Evolutionary conservation across 2,329 filamentous ascomycete genomes (phyloP).

Genomic region (Penicillium expansum): DNA sequence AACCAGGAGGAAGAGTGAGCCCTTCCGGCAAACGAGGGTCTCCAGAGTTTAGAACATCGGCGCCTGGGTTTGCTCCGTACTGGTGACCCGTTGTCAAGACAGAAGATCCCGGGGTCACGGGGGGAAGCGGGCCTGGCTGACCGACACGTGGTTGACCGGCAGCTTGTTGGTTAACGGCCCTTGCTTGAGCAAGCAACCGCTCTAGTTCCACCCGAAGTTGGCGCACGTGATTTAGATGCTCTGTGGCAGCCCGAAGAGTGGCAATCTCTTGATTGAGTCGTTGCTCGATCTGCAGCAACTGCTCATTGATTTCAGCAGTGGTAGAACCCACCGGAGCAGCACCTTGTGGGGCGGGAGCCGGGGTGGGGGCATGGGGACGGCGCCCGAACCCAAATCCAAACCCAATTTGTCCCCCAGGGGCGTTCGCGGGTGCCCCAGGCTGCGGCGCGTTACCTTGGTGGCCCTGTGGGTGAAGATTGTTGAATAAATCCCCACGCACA

Average conservation of each 20-base stretch:
- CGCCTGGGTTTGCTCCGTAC: conserved; percentile 29
- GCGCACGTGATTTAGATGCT: conserved; percentile 67
- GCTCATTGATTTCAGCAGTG: conserved; percentile 49
- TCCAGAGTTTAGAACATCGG: conserved; percentile 39
- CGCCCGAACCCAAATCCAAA: conserved; percentile 44
- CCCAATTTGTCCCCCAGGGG: conserved; percentile 40
- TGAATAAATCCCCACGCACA: conserved; percentile 59
- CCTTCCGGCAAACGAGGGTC: conserved; percentile 51
- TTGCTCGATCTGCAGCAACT: conserved; percentile 66
- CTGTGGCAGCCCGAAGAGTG: conserved; percentile 60
- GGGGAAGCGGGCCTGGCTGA: conserved; percentile 9
- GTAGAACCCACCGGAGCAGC: conserved; percentile 19
- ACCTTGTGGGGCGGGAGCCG: conserved; percentile 10
- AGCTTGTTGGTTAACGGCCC: conserved; percentile 36
- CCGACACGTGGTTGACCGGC: background rate
- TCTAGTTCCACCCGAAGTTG: conserved; percentile 66
- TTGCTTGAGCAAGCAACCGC: conserved; percentile 57
- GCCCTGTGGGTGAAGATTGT: conserved; percentile 65
- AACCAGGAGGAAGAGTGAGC: conserved; percentile 53
- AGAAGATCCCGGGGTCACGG: conserved; percentile 15
- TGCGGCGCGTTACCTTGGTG: conserved; percentile 49
- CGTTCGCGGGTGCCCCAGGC: conserved; percentile 31
- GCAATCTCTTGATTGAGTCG: conserved; percentile 67
- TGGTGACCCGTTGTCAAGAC: conserved; percentile 28
- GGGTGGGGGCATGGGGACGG: conserved; percentile 24